Percentiles rank a stretch among this genome's conserved stretches.
These are phyloP conservation scores for Kwoniella newhampshirensis DNA, from an alignment of 768 basidiomycete species.

Conservation along the genomic window DNA sequence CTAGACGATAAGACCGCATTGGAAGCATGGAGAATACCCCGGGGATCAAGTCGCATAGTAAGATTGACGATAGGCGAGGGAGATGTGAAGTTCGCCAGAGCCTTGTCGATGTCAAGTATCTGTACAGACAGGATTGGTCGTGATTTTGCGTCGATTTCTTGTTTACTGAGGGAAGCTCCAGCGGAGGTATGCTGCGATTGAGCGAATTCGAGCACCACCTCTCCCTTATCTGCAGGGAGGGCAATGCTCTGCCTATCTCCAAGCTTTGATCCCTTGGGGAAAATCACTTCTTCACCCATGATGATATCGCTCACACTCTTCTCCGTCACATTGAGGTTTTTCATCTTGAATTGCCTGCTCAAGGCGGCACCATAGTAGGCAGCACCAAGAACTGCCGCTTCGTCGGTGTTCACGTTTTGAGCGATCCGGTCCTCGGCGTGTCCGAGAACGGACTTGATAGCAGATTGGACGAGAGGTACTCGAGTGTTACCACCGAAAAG, in stretches of 20 bases:
- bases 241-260: conserved; percentile 83
- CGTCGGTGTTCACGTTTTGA: conserved; percentile 93
- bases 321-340: conserved; percentile 83
- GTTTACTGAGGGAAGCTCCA: conserved; percentile 13
- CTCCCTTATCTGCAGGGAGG: conserved; percentile 72
- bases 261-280: conserved; percentile 71
- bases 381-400: conserved; percentile 89
- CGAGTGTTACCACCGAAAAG: conserved; percentile 88
- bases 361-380: conserved; percentile 87
- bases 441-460: conserved; percentile 74
- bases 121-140: conserved; percentile 66
- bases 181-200: conserved; percentile 59
- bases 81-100: conserved; percentile 78
- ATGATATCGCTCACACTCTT: conserved; percentile 72
- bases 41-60: conserved; percentile 76
- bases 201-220: conserved; percentile 73
- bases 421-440: conserved; percentile 81
- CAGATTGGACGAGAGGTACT: conserved; percentile 85
- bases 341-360: conserved; percentile 90
- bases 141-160: background rate
- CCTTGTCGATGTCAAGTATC: conserved; percentile 70
- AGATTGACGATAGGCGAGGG: conserved; percentile 83
- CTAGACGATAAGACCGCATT: conserved; percentile 72
- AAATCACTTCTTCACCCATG: conserved; percentile 55
- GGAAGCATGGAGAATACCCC: conserved; percentile 76